Evolutionary conservation across 2,329 filamentous ascomycete genomes (phyloP), one percentile per base, ranked within the genome.

Genomic region (Colletotrichum abscissum): DNA sequence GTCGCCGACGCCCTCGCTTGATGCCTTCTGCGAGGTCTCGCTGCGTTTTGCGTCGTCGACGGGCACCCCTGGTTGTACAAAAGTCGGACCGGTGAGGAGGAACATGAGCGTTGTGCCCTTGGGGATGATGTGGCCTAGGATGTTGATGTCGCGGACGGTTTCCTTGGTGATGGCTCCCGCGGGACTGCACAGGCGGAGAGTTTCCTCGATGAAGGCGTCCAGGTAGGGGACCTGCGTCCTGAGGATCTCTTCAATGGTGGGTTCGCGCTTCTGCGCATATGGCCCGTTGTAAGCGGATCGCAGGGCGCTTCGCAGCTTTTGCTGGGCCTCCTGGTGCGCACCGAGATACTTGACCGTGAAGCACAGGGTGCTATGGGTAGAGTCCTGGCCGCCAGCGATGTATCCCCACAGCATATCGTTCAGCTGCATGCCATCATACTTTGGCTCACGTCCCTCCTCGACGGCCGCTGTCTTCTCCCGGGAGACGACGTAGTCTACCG

Each of bases 131-230:
- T 33, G 26, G 26, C 60, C 42, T 1, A 52, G 16, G 12, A 63
- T 16, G 12, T 26, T 49, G 5, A 42, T 63, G 11, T 63, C 60
- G n/a, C 38, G 24, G 19, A n/a, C 24, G 6, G 60, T 52, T 30
- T 30, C 38, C 26, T 52, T 52, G 24, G 30, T 54, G 46, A 33
- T 64, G 19, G 75, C 69, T 5, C 42, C 62, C 22, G 76, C 75
- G 7, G 62, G 42, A 19, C 42, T 64, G 14, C 42, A n/a, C 12
- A 64, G 42, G 26, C 82, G 81, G 3, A 81, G 72, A 3, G 77
- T 76, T 73, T 84, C 80, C 56, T 81, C 79, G 8, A 81, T 73
- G 11, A 78, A 64, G 9, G 80, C 81, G 24, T 82, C 80, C 19
- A 81, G 75, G 62, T 81, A 82, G 2, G 79, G 79, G 0, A 78